A percentile compares a stretch with the other conserved stretches of the same genome.
These are phyloP conservation scores for Phialophora expanda DNA, from an alignment of 2,329 filamentous ascomycete species.

Conservation along the genomic window DNA sequence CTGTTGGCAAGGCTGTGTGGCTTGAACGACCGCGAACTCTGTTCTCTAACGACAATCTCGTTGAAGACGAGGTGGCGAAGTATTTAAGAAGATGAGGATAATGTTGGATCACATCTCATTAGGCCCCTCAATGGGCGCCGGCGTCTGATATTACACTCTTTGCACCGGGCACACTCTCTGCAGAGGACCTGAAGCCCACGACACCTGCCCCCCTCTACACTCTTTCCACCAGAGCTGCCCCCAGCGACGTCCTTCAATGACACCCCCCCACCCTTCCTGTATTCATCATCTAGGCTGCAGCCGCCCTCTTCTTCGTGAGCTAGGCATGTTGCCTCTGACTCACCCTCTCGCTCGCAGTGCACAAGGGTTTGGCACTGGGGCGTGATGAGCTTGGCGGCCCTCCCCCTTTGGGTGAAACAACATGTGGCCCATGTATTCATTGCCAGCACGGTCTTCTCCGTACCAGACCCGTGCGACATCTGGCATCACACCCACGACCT, in stretches of 20 bases:
- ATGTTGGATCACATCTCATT: neutral
- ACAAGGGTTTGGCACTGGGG: neutral
- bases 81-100: neutral
- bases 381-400: too few species aligned
- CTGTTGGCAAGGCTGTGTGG: neutral
- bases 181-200: too few species aligned
- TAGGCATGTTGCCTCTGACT: neutral
- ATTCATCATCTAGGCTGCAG: neutral
- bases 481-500: slow-evolving; percentile 1
- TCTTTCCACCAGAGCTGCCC: neutral
- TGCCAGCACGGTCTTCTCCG: slow-evolving; percentile 4
- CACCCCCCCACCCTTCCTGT: neutral
- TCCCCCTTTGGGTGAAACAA: neutral
- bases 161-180: neutral
- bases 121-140: neutral
- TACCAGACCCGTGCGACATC: slow-evolving; percentile 4
- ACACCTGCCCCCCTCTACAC: too few species aligned
- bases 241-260: neutral
- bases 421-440: slow-evolving; percentile 11
- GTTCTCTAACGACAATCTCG: too few species aligned
- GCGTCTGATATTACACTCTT: neutral
- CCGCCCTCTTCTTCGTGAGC: neutral
- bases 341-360: neutral
- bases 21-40: too few species aligned
- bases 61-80: neutral